Evolutionary conservation across 2,329 filamentous ascomycete genomes (phyloP), one percentile per base, ranked within the genome.

Genomic region (Neonectria magnoliae): DNA sequence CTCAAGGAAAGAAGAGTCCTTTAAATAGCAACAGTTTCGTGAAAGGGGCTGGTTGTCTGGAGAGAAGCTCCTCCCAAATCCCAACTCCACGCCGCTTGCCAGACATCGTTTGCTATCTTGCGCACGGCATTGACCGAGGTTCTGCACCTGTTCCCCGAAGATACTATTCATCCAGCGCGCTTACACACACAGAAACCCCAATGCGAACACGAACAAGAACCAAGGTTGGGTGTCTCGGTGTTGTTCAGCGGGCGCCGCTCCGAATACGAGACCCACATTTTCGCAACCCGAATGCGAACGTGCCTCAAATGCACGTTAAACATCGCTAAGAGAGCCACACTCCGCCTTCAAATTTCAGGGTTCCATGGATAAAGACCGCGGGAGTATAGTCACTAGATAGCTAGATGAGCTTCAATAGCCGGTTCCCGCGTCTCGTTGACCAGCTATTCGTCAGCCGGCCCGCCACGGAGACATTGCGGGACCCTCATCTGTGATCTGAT

Each of bases 171-270:
- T 25, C n/a, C 9, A 42, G 38, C 18, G 38, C 14, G 33, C 22
- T 27, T n/a, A 16, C 41, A 20, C 14, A 22, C 36, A 10, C n/a
- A 54, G 29, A 48, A 25, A 29, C 11, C 10, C 16, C 9, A 52
- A 60, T 57, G 50, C 65, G 65, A 67, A 67, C 31, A 67, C 65
- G 65, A 67, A 67, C 61, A 67, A 67, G 64, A 67, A 31, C 16
- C 20, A 38, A 29, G 42, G 31, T 13, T 63, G 27, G 22, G 25
- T 22, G 44, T 33, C n/a, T 29, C 16, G 51, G 18, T 27, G 16
- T 33, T 29, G 16, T 33, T 36, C 42, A 56, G 11, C 5, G 25
- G 6, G 25, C 25, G 25, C 5, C 5, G 25, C 4, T 25, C 25
- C 65, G 65, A 67, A 67, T 67, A 67, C 65, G 65, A 65, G 53